Evolutionary conservation across 306 rosid genomes (phyloP).

Genomic region (Citrullus colocynthis): DNA sequence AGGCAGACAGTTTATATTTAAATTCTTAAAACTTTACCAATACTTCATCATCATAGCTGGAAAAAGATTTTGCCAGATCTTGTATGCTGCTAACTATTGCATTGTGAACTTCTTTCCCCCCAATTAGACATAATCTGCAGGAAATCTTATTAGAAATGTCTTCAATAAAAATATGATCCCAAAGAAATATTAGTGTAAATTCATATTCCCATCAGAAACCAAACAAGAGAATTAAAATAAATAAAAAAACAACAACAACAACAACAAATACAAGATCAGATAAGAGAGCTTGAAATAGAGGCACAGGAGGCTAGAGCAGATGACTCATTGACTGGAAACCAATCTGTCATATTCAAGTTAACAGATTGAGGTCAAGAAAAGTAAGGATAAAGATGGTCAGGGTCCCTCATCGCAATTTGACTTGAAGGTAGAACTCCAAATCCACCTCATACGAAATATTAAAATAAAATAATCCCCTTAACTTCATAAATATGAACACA

Average conservation of each 20-base stretch:
- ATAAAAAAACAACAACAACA: not conserved
- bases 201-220: not conserved
- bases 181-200: not conserved
- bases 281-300: not conserved
- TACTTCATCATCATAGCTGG: constrained; percentile 86
- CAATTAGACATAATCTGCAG: constrained; percentile 74
- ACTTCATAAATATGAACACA: not conserved
- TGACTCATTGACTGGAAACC: not conserved
- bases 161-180: not conserved
- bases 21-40: constrained; percentile 37
- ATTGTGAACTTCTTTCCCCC: constrained; percentile 89
- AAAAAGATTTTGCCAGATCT: constrained; percentile 75
- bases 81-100: constrained; percentile 92
- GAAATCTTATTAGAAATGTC: constrained; percentile 1
- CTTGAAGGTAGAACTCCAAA: not conserved
- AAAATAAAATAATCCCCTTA: not conserved
- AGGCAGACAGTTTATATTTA: not conserved
- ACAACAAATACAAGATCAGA: not conserved
- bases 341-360: not conserved
- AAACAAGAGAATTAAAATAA: not conserved
- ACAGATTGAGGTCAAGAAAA: not conserved
- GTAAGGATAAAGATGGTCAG: not conserved
- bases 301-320: not conserved
- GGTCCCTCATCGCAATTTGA: not conserved
- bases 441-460: not conserved